Percentiles rank a stretch among this genome's conserved stretches.
These are phyloP conservation scores for Coprinopsis marcescibilis DNA, from an alignment of 768 basidiomycete genomes.

Conservation along the genomic window DNA sequence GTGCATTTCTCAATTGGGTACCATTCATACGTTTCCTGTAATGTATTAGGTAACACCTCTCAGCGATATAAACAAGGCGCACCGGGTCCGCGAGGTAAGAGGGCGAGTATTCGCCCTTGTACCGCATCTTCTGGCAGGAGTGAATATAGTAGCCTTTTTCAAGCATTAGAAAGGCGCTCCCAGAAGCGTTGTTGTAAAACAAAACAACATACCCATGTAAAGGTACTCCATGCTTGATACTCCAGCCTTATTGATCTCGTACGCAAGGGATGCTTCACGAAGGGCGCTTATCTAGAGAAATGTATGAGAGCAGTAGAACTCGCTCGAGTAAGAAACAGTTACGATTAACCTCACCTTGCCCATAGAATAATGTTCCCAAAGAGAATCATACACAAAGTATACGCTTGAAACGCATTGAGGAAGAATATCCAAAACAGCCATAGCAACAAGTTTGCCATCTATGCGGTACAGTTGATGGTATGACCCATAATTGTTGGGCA, in stretches of 20 bases:
- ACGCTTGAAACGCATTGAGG: slow-evolving; percentile 76
- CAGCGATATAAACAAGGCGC: slow-evolving; percentile 14
- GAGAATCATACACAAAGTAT: slow-evolving; percentile 85
- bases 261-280: slow-evolving; percentile 69
- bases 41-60: background rate
- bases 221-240: slow-evolving; percentile 54
- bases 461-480: slow-evolving; percentile 87
- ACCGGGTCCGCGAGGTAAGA: slow-evolving; percentile 88
- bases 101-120: slow-evolving; percentile 90
- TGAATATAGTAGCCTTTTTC: slow-evolving; percentile 84
- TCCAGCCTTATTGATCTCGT: slow-evolving; percentile 72
- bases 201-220: slow-evolving; percentile 79
- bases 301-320: background rate
- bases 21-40: slow-evolving; percentile 76
- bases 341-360: slow-evolving; percentile 73
- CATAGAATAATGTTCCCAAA: slow-evolving; percentile 62
- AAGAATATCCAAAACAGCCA: slow-evolving; percentile 87
- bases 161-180: background rate
- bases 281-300: slow-evolving; percentile 71
- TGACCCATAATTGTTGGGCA: slow-evolving; percentile 82
- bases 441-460: slow-evolving; percentile 75
- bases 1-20: slow-evolving; percentile 57
- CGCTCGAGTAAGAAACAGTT: background rate
- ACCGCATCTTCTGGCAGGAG: slow-evolving; percentile 90
- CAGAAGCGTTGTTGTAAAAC: background rate